Conservation (phyloP, 192 early-diverging fungal genomes). For the Coemansia sp. region DNA sequence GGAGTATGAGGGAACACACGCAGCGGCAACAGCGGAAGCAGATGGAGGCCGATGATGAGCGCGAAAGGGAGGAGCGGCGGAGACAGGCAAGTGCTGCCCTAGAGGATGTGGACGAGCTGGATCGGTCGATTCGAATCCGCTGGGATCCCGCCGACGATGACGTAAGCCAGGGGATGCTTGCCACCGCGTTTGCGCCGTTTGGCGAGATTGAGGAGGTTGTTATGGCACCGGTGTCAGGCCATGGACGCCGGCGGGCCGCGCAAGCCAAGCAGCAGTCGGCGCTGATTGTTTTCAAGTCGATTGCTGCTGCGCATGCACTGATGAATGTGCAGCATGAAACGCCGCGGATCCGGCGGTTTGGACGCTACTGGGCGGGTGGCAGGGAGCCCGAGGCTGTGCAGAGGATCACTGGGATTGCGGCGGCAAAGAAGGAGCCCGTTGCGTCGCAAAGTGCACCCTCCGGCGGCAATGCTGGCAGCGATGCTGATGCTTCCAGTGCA, state of each 20-base stretch:
- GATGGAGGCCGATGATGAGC: conserved; percentile 8
- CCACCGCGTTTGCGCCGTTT: conserved; percentile 24
- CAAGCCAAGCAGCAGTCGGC: conserved; percentile 19
- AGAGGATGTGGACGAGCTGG: conserved; percentile 38
- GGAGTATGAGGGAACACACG: conserved; percentile 37
- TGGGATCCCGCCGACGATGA: conserved; percentile 16
- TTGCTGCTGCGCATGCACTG: conserved; percentile 42
- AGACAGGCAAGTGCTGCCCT: conserved; percentile 5
- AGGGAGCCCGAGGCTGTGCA: conserved; percentile 29
- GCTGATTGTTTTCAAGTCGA: conserved; percentile 36
- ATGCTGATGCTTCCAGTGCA: not conserved
- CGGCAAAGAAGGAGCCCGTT: not conserved
- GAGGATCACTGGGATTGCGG: conserved; percentile 3
- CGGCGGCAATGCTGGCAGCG: not conserved
- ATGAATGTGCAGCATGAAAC: conserved; percentile 18
- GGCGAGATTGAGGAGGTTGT: conserved; percentile 48
- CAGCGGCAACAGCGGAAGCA: not conserved
- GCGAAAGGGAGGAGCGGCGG: conserved; percentile 3
- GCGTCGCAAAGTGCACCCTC: too few relatives aligned
- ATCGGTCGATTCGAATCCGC: conserved; percentile 33
- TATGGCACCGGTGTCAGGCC: conserved; percentile 29
- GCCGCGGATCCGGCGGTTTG: conserved; percentile 15
- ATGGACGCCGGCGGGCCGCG: conserved; percentile 6
- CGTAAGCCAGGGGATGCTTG: conserved; percentile 16
- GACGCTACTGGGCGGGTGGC: conserved; percentile 35